Conservation (phyloP, 2,329 filamentous ascomycete genomes). For the Pseudocercospora fijiensis region DNA sequence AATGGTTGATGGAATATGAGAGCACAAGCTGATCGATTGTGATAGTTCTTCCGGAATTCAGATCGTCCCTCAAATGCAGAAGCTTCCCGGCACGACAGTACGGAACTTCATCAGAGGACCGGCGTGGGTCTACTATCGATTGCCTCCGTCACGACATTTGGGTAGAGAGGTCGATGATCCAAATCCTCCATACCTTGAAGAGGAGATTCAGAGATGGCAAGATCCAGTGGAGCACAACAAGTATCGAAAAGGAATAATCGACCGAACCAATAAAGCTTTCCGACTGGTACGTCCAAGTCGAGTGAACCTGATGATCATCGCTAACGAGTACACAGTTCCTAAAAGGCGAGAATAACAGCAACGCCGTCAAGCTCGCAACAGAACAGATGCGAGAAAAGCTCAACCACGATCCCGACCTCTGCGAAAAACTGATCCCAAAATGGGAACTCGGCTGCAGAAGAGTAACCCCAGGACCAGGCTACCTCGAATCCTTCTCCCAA, state of each 20-base stretch:
- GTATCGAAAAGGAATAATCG: slow-evolving; percentile 8
- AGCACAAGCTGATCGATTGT: background rate
- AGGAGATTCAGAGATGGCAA: slow-evolving; percentile 4
- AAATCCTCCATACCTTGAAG: slow-evolving; percentile 4
- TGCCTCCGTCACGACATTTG: slow-evolving; percentile 34
- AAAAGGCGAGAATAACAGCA: background rate
- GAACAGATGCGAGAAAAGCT: slow-evolving; percentile 48
- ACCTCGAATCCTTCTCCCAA: slow-evolving; percentile 49
- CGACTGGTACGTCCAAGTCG: background rate
- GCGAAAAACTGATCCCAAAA: slow-evolving; percentile 41
- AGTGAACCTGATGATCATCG: background rate
- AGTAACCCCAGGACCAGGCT: slow-evolving; percentile 52
- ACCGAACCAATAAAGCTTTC: slow-evolving; percentile 5
- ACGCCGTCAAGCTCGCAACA: slow-evolving; percentile 42
- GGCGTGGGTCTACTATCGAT: slow-evolving; percentile 63
- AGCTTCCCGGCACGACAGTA: slow-evolving; percentile 9
- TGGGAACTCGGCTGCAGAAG: slow-evolving; percentile 42
- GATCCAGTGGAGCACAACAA: slow-evolving; percentile 10
- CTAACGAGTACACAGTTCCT: background rate
- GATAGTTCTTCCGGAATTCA: slow-evolving; percentile 40
- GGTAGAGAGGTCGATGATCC: background rate
- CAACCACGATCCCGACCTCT: slow-evolving; percentile 39
- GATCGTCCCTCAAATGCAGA: slow-evolving; percentile 32
- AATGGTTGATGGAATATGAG: background rate
- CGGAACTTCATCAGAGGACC: slow-evolving; percentile 60